Conservation (phyloP, 495 filamentous ascomycete genomes). For the Neurospora sp. region DNA sequence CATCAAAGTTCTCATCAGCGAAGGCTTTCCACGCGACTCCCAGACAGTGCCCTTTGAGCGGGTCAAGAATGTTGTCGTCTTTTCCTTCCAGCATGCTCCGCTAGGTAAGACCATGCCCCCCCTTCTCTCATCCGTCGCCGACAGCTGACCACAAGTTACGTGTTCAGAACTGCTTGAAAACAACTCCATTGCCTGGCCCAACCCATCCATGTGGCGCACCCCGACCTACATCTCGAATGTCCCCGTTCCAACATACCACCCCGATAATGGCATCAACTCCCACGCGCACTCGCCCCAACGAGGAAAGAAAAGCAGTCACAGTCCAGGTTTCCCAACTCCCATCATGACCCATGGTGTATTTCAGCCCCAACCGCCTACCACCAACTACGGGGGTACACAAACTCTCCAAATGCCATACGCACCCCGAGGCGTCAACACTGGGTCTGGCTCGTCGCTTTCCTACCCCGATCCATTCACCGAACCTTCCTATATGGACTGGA, state of each 20-base stretch:
- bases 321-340: conserved; percentile 2
- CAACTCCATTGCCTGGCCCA: conserved; percentile 76
- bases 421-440: conserved; percentile 9
- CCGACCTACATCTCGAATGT: conserved; percentile 24
- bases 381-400: conserved; percentile 10
- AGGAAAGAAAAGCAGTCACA: conserved; percentile 4
- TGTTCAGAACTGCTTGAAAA: conserved; percentile 57
- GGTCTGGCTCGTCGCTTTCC: conserved; percentile 8
- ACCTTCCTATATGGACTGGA: conserved; percentile 28
- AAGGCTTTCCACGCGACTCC: conserved; percentile 52
- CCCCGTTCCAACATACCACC: conserved; percentile 30
- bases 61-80: conserved; percentile 62
- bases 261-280: conserved; percentile 29
- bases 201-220: conserved; percentile 60
- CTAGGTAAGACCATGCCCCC: conserved; percentile 40
- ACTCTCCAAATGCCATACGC: conserved; percentile 10
- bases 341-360: conserved; percentile 1
- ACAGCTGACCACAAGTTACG: not conserved
- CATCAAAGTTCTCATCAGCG: conserved; percentile 69
- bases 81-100: conserved; percentile 84
- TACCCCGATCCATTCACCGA: conserved; percentile 29
- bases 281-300: conserved; percentile 34
- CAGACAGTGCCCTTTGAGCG: conserved; percentile 50
- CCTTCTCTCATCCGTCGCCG: not conserved
- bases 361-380: conserved; percentile 9